Conservation (phyloP, 306 rosid genomes). For the Sindora glabra region DNA sequence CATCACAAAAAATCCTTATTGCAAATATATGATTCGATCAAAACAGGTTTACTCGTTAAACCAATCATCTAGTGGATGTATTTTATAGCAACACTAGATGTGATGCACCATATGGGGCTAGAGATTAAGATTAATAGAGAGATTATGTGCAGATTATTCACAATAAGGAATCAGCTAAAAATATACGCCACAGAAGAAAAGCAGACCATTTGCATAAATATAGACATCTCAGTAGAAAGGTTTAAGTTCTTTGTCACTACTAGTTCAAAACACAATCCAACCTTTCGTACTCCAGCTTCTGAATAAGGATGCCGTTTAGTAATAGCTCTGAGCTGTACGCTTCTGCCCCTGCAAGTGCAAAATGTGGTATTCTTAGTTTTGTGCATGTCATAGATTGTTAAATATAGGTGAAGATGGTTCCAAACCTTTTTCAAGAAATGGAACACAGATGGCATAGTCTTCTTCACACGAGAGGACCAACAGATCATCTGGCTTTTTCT, state of each 20-base stretch:
- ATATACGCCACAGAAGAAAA: no score
- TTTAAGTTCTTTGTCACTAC: not conserved
- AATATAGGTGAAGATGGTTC: slow-evolving; percentile 5
- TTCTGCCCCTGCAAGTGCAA: slow-evolving; percentile 55
- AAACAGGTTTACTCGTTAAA: not conserved
- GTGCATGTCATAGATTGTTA: not conserved
- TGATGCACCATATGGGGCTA: no score
- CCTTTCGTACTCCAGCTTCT: slow-evolving; percentile 89
- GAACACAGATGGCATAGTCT: slow-evolving; percentile 61
- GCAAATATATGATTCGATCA: not conserved
- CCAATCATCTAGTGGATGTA: not conserved
- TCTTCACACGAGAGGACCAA: slow-evolving; percentile 87
- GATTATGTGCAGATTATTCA: no score
- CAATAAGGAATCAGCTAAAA: no score
- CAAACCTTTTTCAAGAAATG: slow-evolving; percentile 83
- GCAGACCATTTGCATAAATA: no score
- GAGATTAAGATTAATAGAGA: no score
- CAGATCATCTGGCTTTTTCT: slow-evolving; percentile 54
- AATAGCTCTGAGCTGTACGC: slow-evolving; percentile 85
- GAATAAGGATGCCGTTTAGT: slow-evolving; percentile 85
- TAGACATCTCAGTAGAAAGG: not conserved
- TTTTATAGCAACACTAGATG: no score
- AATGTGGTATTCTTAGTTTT: slow-evolving; percentile 6
- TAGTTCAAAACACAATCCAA: slow-evolving; percentile 17
- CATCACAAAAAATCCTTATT: not conserved